These are phyloP conservation scores for Aurinia saxatilis DNA, from an alignment of 345 rosid genomes.

Conservation along the genomic window DNA sequence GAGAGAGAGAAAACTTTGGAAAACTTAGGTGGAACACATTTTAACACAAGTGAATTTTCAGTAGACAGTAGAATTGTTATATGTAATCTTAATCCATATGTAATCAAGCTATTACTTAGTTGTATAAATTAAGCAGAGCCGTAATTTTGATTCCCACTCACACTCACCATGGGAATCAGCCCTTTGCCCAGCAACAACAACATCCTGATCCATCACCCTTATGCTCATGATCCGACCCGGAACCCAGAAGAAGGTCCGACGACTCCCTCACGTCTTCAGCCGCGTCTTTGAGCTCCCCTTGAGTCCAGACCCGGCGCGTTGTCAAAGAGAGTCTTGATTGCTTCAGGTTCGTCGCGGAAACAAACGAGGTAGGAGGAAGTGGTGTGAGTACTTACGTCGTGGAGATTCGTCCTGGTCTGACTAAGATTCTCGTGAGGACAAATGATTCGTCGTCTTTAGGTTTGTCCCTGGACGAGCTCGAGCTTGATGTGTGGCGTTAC, in stretches of 20 bases:
- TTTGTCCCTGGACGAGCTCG: constrained; percentile 53
- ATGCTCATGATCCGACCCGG: constrained; percentile 17
- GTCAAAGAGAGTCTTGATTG: constrained; percentile 64
- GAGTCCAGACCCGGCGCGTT: constrained; percentile 66
- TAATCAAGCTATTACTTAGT: too few species aligned
- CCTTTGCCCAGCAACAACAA: constrained; percentile 55
- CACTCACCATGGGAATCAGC: constrained; percentile 55
- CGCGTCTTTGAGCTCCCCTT: constrained; percentile 83
- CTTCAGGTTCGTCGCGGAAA: constrained; percentile 75
- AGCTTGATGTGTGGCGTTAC: constrained; percentile 86
- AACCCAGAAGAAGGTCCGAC: constrained; percentile 55
- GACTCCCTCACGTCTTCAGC: constrained; percentile 79
- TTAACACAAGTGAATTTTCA: too few species aligned
- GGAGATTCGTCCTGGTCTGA: constrained; percentile 75
- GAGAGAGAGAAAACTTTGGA: too few species aligned
- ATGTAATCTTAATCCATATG: too few species aligned
- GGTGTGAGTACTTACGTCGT: constrained; percentile 63
- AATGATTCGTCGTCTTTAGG: constrained; percentile 47
- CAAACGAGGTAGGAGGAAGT: constrained; percentile 48
- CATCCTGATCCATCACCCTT: constrained; percentile 47
- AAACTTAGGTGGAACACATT: too few species aligned
- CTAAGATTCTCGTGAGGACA: constrained; percentile 65
- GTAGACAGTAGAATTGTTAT: too few species aligned
- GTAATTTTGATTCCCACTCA: too few species aligned
- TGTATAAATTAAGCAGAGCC: too few species aligned